Evolutionary conservation across 129 eudicot genomes (phyloP).

Genomic region (Erigeron canadensis): DNA sequence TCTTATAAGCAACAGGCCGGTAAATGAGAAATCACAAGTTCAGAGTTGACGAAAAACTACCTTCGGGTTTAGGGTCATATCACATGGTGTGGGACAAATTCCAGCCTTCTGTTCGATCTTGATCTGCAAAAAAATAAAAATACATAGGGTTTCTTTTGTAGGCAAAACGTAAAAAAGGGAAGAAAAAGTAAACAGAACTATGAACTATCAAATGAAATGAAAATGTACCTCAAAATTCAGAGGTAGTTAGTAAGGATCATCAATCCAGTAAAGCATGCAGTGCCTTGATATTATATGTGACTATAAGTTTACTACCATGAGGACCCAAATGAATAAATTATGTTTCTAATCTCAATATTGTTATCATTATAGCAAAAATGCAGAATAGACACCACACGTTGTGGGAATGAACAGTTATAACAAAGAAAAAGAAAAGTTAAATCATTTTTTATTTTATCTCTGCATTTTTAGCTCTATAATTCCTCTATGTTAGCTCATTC

Average conservation of each 20-base stretch:
- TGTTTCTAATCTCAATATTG: not conserved
- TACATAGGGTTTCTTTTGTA: not conserved
- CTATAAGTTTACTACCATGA: not conserved
- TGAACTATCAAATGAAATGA: not conserved
- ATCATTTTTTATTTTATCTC: no score
- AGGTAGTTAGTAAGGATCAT: constrained; percentile 96
- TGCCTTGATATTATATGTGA: constrained; percentile 13
- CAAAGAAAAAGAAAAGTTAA: no score
- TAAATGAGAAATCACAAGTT: no score
- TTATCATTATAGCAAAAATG: not conserved
- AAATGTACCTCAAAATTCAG: constrained; percentile 74
- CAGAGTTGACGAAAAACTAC: no score
- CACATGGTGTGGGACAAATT: constrained; percentile 74
- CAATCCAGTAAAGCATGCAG: constrained; percentile 97
- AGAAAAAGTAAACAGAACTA: not conserved
- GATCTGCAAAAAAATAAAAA: constrained; percentile 51
- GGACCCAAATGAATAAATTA: no score
- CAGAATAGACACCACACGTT: no score
- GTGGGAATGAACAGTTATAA: no score
- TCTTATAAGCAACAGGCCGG: no score
- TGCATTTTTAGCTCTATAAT: not conserved
- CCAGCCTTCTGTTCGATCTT: constrained; percentile 63
- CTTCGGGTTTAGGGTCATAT: no score
- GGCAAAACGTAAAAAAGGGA: not conserved
- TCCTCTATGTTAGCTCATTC: not conserved